phyloP scores from a whole-genome alignment of 2,329 filamentous ascomycete species.

The Pseudogymnoascus sp. region DNA sequence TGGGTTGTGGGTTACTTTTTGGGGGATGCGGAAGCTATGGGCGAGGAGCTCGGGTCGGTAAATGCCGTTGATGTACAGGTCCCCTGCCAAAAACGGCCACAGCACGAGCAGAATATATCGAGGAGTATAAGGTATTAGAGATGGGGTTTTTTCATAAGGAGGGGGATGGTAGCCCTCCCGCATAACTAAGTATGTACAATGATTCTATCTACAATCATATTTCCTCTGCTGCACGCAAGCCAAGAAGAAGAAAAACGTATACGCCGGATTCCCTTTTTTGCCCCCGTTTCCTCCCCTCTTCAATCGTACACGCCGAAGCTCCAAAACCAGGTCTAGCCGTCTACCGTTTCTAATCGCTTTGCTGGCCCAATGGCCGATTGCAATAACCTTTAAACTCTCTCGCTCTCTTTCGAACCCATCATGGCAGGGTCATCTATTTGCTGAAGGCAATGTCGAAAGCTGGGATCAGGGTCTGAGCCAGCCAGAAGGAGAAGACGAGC shows the following conservation, averaged over 20 bases:
- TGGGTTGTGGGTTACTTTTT: neutral
- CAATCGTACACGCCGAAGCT: constrained; percentile 6
- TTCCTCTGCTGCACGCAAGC: neutral
- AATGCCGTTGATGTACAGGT: neutral
- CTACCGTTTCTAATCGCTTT: constrained; percentile 5
- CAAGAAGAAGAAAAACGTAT: neutral
- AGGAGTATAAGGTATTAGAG: neutral
- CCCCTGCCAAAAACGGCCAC: neutral
- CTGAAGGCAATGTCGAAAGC: constrained; percentile 59
- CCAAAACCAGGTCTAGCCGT: constrained; percentile 7
- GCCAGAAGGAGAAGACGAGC: constrained; percentile 99
- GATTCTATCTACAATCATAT: constrained; percentile 7
- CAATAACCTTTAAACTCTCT: neutral
- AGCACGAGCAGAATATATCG: neutral
- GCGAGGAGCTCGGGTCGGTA: neutral
- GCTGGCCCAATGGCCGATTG: neutral
- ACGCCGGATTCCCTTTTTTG: neutral
- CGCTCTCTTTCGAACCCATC: neutral
- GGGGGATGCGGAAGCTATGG: neutral
- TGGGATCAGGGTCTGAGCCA: constrained; percentile 95
- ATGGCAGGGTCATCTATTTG: neutral
- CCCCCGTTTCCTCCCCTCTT: neutral
- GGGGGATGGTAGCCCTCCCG: neutral
- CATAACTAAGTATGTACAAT: constrained; percentile 7
- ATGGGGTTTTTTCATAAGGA: neutral